Evolutionary conservation across 140 eudicot species (phyloP).

Genomic region (Oenanthe javanica): DNA sequence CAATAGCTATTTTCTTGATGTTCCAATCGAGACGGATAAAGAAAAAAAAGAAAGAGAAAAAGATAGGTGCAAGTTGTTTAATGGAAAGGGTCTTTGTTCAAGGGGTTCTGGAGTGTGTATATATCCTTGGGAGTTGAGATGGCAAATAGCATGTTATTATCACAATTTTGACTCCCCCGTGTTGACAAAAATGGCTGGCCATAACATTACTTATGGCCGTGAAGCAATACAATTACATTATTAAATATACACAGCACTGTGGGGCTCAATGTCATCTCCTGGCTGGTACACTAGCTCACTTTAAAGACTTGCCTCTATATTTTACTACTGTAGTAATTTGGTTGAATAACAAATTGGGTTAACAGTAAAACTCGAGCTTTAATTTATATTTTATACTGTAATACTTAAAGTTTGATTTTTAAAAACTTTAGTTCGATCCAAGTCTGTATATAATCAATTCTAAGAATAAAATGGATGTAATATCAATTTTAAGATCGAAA

Average conservation of each 20-base stretch:
- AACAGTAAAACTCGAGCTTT: too few species aligned
- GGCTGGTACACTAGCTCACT: neutral
- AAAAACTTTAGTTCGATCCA: too few species aligned
- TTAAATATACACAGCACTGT: neutral
- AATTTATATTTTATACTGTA: too few species aligned
- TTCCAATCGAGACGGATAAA: neutral
- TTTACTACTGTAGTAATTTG: too few species aligned
- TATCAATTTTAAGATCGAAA: too few species aligned
- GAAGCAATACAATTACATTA: neutral
- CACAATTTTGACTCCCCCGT: neutral
- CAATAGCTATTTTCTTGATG: neutral
- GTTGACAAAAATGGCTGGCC: conserved; percentile 6
- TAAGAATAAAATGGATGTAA: too few species aligned
- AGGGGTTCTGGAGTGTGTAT: neutral
- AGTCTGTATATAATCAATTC: too few species aligned
- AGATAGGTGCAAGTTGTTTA: neutral
- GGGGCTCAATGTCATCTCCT: neutral
- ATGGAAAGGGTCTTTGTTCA: conserved; percentile 5
- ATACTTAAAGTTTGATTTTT: too few species aligned
- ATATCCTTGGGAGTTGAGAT: neutral
- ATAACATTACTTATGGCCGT: neutral
- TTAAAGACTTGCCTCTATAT: too few species aligned
- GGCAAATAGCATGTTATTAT: neutral
- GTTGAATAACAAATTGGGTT: too few species aligned
- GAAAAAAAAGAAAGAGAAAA: neutral